These are phyloP conservation scores for Cordyceps militaris DNA, from an alignment of 2,329 filamentous ascomycete genomes.

Conservation along the genomic window DNA sequence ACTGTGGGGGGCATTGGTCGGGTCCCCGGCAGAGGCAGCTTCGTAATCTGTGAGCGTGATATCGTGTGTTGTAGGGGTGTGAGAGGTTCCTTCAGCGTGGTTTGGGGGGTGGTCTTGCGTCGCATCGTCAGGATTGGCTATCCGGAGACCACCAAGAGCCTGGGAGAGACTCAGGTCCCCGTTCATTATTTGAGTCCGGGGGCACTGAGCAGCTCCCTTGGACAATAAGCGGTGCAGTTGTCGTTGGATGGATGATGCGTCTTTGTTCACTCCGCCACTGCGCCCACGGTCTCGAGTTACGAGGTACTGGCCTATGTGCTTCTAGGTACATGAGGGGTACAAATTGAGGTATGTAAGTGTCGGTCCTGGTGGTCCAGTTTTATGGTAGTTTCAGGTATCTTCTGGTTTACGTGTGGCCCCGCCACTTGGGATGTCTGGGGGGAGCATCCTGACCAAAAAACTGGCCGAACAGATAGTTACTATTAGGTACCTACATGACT, in stretches of 20 bases:
- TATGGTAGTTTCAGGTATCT: too few relatives aligned
- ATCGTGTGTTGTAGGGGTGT: neutral
- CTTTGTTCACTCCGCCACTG: slow-evolving; percentile 8
- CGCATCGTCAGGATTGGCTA: slow-evolving; percentile 88
- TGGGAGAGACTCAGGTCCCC: slow-evolving; percentile 88
- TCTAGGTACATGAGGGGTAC: neutral
- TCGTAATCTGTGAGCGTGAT: neutral
- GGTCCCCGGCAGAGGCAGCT: neutral
- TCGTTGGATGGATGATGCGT: slow-evolving; percentile 9
- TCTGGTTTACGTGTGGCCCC: too few relatives aligned
- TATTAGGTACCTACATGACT: too few relatives aligned
- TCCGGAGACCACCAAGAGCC: slow-evolving; percentile 87
- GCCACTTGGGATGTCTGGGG: too few relatives aligned
- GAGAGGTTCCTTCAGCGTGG: slow-evolving; percentile 15
- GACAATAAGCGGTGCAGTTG: slow-evolving; percentile 14
- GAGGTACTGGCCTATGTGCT: neutral
- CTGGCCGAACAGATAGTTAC: too few relatives aligned
- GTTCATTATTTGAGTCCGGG: slow-evolving; percentile 57
- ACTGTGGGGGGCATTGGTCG: neutral
- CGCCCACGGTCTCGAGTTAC: neutral
- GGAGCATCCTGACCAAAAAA: too few relatives aligned
- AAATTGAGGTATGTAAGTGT: too few relatives aligned
- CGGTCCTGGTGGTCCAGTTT: too few relatives aligned
- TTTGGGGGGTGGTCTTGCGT: slow-evolving; percentile 22
- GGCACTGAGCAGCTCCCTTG: slow-evolving; percentile 13